phyloP scores from a whole-genome alignment of 495 filamentous ascomycete species.

The Penicillium simplicissimum region DNA sequence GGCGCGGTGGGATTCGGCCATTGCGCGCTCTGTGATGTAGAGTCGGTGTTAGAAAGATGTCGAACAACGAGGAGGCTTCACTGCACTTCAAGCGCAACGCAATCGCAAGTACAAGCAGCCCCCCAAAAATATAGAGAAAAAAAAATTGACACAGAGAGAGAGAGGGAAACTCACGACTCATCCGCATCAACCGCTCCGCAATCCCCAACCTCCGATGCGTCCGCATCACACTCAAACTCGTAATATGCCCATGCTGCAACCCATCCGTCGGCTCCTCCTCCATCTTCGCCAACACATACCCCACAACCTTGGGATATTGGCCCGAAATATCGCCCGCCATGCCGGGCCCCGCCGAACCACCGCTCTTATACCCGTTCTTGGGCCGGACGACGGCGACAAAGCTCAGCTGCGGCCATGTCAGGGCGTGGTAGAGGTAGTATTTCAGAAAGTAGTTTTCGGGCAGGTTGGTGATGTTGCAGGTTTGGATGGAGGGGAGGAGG shows the following conservation, averaged over 20 bases:
- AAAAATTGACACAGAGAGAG: no score
- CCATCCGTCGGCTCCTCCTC: slow-evolving; percentile 95
- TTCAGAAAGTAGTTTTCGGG: slow-evolving; percentile 99
- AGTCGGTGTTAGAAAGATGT: no score
- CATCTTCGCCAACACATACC: slow-evolving; percentile 99
- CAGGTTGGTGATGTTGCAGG: slow-evolving; percentile 97
- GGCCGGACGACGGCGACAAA: slow-evolving; percentile 95
- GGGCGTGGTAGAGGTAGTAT: slow-evolving; percentile 99
- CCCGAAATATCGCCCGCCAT: slow-evolving; percentile 49
- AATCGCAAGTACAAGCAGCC: background rate
- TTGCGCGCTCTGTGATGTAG: slow-evolving; percentile 71
- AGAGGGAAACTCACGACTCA: slow-evolving; percentile 71
- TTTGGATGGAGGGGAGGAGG: slow-evolving; percentile 89
- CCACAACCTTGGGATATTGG: slow-evolving; percentile 95
- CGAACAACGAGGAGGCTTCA: background rate
- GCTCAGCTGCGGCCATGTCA: slow-evolving; percentile 95
- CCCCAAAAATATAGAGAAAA: background rate
- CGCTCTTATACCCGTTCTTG: slow-evolving; percentile 51
- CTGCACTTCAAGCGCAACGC: background rate
- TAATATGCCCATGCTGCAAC: slow-evolving; percentile 94
- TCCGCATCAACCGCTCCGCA: slow-evolving; percentile 95
- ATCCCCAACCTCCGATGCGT: slow-evolving; percentile 89
- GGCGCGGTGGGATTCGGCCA: slow-evolving; percentile 90
- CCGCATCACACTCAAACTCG: slow-evolving; percentile 90
- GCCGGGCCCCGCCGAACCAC: slow-evolving; percentile 17